phyloP scores from a whole-genome alignment of 305 asterid species.

The Solanum chacoense region DNA sequence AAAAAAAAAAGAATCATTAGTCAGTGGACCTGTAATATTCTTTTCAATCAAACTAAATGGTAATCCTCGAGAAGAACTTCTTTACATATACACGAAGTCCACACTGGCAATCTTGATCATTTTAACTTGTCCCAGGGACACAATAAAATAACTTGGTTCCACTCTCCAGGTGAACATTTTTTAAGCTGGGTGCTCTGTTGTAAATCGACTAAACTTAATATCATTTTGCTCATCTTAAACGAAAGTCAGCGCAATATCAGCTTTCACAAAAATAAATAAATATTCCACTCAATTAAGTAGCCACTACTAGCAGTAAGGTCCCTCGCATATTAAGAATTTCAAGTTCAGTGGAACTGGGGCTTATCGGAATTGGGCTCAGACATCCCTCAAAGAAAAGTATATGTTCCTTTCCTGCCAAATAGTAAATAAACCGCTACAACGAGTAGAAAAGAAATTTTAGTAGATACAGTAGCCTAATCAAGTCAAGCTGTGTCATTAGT shows the following conservation, averaged over 20 bases:
- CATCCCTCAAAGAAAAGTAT: neutral
- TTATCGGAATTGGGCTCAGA: neutral
- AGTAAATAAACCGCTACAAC: neutral
- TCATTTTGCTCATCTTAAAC: no score
- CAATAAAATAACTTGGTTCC: no score
- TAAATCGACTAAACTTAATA: no score
- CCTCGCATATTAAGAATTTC: neutral
- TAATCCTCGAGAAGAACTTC: neutral
- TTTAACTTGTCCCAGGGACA: no score
- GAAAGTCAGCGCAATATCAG: neutral
- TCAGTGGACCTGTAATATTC: neutral
- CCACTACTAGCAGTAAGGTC: neutral
- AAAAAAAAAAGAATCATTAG: neutral
- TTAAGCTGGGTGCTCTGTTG: no score
- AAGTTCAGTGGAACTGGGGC: neutral
- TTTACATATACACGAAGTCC: neutral
- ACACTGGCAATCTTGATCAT: no score
- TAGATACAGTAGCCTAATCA: neutral
- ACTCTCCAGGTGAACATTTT: no score
- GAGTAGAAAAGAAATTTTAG: neutral
- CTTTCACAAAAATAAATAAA: neutral
- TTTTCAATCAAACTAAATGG: no score
- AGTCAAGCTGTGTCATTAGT: neutral
- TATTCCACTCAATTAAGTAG: neutral
- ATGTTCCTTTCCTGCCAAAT: neutral